A percentile compares a stretch with the other conserved stretches of the same genome.
Conservation (phyloP, 179 eudicot species). For the Nepenthes alata region DNA sequence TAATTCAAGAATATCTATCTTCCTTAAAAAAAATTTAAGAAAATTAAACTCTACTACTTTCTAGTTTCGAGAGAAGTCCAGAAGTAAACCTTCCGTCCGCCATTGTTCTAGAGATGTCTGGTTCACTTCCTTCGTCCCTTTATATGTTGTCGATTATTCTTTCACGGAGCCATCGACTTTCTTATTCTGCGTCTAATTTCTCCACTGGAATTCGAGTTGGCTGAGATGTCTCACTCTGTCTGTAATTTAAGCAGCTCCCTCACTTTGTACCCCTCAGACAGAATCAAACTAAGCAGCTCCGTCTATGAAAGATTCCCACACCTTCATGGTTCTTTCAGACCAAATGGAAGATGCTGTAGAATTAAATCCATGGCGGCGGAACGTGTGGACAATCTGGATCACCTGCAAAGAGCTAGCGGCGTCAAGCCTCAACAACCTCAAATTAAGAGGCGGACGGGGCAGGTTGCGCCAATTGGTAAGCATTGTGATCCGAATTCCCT, state of each 20-base stretch:
- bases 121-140: no score
- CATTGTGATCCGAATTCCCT: no score
- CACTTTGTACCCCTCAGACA: background rate
- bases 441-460: constrained; percentile 20
- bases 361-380: constrained; percentile 21
- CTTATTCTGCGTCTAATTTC: no score
- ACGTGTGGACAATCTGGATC: constrained; percentile 30
- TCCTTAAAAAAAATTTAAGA: no score
- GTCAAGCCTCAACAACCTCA: background rate
- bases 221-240: background rate
- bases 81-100: no score
- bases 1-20: no score
- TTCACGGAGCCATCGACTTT: no score
- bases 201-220: no score
- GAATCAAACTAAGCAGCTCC: background rate
- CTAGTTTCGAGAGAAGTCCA: no score
- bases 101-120: no score
- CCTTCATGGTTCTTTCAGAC: background rate
- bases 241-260: constrained; percentile 1
- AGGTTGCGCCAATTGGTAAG: constrained; percentile 44
- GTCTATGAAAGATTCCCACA: background rate
- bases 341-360: background rate
- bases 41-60: no score
- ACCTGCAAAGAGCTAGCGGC: constrained; percentile 25
- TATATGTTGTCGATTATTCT: no score